Conservation (phyloP, 2,329 filamentous ascomycete genomes). For the Aspergillus fischeri region DNA sequence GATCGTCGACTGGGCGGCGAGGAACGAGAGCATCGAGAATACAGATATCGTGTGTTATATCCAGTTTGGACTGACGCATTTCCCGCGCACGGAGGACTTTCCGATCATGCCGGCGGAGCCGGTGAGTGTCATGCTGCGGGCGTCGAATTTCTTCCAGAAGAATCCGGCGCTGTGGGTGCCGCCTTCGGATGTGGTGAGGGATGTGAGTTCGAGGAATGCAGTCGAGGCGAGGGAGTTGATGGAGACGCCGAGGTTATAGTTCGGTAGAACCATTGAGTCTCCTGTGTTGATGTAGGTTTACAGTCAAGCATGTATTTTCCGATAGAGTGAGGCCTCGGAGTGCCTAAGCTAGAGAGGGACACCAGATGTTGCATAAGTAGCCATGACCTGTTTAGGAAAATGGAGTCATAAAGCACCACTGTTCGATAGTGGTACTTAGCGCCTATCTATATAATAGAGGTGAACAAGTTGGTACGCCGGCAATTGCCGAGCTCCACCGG, state of each 20-base stretch:
- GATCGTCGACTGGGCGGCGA: conserved; percentile 31
- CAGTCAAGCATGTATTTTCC: no score
- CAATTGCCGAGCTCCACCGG: no score
- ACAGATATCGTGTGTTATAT: conserved; percentile 55
- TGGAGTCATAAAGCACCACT: no score
- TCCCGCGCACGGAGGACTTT: conserved; percentile 50
- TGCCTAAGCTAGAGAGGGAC: no score
- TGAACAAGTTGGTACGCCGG: no score
- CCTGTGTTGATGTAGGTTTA: neutral
- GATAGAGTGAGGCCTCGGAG: no score
- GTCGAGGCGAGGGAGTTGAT: neutral
- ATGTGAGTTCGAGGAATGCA: neutral
- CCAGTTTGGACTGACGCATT: conserved; percentile 57
- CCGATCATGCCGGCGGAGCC: conserved; percentile 58
- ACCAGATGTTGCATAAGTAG: no score
- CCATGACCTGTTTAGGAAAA: no score
- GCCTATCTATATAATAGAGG: no score
- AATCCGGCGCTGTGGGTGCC: conserved; percentile 59
- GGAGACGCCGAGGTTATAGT: neutral
- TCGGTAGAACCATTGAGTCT: neutral
- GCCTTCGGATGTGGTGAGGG: conserved; percentile 12
- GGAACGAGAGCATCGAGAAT: conserved; percentile 52
- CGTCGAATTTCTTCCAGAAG: conserved; percentile 56
- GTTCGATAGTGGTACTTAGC: no score
- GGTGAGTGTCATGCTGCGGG: conserved; percentile 53